Conservation (phyloP, 441 rosid species). For the Euphorbia schlechtendalii region DNA sequence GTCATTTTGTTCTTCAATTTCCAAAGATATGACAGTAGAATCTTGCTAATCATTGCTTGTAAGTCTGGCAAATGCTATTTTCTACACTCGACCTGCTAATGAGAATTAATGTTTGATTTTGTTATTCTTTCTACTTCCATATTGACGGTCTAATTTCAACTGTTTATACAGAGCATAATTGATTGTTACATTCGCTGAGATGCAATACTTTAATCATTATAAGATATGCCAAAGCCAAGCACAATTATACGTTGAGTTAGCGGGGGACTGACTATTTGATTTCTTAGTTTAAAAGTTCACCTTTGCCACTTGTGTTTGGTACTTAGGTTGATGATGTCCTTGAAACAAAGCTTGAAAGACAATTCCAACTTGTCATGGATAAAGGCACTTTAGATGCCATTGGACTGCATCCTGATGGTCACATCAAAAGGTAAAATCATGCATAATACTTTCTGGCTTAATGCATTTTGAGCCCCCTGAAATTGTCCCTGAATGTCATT, state of each 20-base stretch:
- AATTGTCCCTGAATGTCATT: too few species aligned
- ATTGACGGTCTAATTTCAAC: not conserved
- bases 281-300: not conserved
- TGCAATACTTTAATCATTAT: not conserved
- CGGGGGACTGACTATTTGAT: not conserved
- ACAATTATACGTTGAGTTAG: constrained; percentile 1
- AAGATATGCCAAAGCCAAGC: not conserved
- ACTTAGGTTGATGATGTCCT: constrained; percentile 84
- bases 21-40: not conserved
- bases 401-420: constrained; percentile 92
- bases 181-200: not conserved
- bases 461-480: too few species aligned
- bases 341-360: constrained; percentile 56
- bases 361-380: constrained; percentile 81
- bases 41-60: not conserved
- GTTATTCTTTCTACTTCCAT: not conserved
- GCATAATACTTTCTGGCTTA: too few species aligned
- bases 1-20: not conserved
- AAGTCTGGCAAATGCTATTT: not conserved
- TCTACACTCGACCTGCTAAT: not conserved
- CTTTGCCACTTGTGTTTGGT: constrained; percentile 11
- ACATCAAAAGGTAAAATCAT: constrained; percentile 58
- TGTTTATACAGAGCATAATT: not conserved
- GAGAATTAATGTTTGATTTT: too few species aligned
- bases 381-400: constrained; percentile 96